phyloP scores from a whole-genome alignment of 2,329 filamentous ascomycete genomes.

The Stagonosporopsis tanaceti region DNA sequence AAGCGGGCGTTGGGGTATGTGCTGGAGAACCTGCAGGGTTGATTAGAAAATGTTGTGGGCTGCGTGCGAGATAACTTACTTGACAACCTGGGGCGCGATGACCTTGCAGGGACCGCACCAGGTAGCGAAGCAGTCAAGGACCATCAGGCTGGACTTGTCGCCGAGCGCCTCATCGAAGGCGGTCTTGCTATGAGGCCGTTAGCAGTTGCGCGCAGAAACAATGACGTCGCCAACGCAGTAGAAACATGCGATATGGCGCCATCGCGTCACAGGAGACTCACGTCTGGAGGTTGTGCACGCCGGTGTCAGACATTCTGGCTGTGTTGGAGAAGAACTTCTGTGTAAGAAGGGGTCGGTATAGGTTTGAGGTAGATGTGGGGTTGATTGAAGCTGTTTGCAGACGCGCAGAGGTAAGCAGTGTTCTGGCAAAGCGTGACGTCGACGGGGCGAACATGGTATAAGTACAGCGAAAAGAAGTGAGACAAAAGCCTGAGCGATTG shows the following conservation, averaged over 20 bases:
- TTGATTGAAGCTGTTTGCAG: constrained; percentile 44
- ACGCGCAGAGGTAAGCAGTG: constrained; percentile 54
- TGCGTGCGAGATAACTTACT: constrained; percentile 56
- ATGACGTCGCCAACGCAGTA: constrained; percentile 23
- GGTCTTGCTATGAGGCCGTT: constrained; percentile 58
- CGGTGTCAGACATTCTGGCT: constrained; percentile 53
- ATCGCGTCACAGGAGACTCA: constrained; percentile 41
- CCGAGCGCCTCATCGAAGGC: constrained; percentile 66
- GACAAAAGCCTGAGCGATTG: constrained; percentile 40
- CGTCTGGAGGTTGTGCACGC: constrained; percentile 60
- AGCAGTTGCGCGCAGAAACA: constrained; percentile 12
- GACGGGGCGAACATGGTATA: constrained; percentile 53
- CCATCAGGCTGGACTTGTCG: constrained; percentile 66
- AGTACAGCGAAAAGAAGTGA: constrained; percentile 33
- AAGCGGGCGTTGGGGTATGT: constrained; percentile 71
- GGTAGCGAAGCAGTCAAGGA: constrained; percentile 86
- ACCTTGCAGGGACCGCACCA: constrained; percentile 98
- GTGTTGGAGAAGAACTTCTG: constrained; percentile 53
- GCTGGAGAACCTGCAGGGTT: constrained; percentile 63
- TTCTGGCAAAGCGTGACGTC: constrained; percentile 48
- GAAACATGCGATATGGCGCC: constrained; percentile 9
- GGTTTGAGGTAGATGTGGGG: constrained; percentile 37
- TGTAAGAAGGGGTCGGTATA: constrained; percentile 46
- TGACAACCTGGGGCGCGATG: constrained; percentile 77
- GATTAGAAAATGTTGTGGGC: constrained; percentile 11